A percentile compares a stretch with the other conserved stretches of the same genome.
These are phyloP conservation scores for Lachnellula arida DNA, from an alignment of 2,329 filamentous ascomycete genomes.

Conservation along the genomic window DNA sequence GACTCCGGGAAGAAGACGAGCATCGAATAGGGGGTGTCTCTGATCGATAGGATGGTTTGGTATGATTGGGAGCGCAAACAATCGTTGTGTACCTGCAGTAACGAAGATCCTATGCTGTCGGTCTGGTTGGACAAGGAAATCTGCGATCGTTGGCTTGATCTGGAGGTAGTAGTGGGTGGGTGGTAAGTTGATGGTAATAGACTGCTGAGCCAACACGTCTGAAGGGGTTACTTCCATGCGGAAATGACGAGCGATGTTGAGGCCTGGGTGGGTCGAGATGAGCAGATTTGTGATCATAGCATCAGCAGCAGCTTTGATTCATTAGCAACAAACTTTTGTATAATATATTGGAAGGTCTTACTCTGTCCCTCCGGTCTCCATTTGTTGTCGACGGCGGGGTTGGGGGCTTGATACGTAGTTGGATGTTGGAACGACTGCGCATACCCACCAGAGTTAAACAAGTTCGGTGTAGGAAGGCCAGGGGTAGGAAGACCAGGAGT, in stretches of 20 bases:
- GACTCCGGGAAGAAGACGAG: slow-evolving; percentile 63
- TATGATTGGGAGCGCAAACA: slow-evolving; percentile 42
- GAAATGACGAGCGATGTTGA: slow-evolving; percentile 58
- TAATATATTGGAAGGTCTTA: slow-evolving; percentile 29
- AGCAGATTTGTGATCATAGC: slow-evolving; percentile 64
- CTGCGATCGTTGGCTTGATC: slow-evolving; percentile 60
- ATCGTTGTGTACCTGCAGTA: slow-evolving; percentile 60
- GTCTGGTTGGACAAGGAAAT: slow-evolving; percentile 49
- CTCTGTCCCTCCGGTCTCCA: slow-evolving; percentile 43
- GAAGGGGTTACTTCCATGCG: slow-evolving; percentile 62
- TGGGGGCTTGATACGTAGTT: slow-evolving; percentile 26
- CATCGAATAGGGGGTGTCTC: slow-evolving; percentile 69
- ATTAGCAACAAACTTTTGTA: slow-evolving; percentile 19
- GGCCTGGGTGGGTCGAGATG: slow-evolving; percentile 62
- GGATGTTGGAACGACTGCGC: slow-evolving; percentile 30
- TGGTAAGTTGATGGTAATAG: slow-evolving; percentile 66
- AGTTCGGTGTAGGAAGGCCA: slow-evolving; percentile 17
- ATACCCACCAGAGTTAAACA: slow-evolving; percentile 23
- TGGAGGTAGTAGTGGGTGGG: slow-evolving; percentile 65
- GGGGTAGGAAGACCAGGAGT: too few species aligned
- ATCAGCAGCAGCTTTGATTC: slow-evolving; percentile 46
- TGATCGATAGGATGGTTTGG: slow-evolving; percentile 50
- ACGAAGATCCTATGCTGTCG: slow-evolving; percentile 76
- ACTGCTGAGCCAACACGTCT: slow-evolving; percentile 62
- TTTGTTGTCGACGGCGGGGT: slow-evolving; percentile 38